Evolutionary conservation across 2,329 filamentous ascomycete genomes (phyloP).

Genomic region (Penicillium hordei): DNA sequence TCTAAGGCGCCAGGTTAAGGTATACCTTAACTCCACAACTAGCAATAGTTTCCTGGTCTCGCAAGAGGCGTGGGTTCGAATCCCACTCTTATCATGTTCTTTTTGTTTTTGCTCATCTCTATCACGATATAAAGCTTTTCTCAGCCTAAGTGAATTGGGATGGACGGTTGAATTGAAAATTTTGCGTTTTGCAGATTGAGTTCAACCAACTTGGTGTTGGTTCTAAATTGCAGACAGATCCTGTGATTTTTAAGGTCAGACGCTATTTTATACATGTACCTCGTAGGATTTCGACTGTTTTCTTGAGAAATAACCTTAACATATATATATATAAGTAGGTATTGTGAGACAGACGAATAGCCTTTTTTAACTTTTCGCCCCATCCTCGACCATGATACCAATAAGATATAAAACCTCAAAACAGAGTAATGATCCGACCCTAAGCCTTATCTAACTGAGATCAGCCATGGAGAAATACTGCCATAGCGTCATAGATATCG

Average conservation of each 20-base stretch:
- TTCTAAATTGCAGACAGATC: background rate
- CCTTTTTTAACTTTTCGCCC: too few species aligned
- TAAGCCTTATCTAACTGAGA: background rate
- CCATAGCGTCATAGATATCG: background rate
- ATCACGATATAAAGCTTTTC: too few species aligned
- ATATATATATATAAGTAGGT: background rate
- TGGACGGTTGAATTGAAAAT: background rate
- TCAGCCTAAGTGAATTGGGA: too few species aligned
- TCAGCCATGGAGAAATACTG: background rate
- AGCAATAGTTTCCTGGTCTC: constrained; percentile 14
- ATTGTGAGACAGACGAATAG: background rate
- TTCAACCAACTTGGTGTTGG: background rate
- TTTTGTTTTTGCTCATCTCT: background rate
- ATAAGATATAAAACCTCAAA: too few species aligned
- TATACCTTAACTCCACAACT: constrained; percentile 26
- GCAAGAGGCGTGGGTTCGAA: constrained; percentile 13
- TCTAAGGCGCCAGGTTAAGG: constrained; percentile 39
- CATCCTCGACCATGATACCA: background rate
- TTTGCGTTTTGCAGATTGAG: background rate
- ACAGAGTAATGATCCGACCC: too few species aligned
- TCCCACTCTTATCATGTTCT: constrained; percentile 9
- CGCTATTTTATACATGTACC: background rate
- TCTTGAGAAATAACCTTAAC: too few species aligned
- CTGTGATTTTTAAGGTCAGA: background rate
- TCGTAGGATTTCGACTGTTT: too few species aligned